Evolutionary conservation across 2,329 filamentous ascomycete species (phyloP).

Genomic region (Mollisia scopiformis): DNA sequence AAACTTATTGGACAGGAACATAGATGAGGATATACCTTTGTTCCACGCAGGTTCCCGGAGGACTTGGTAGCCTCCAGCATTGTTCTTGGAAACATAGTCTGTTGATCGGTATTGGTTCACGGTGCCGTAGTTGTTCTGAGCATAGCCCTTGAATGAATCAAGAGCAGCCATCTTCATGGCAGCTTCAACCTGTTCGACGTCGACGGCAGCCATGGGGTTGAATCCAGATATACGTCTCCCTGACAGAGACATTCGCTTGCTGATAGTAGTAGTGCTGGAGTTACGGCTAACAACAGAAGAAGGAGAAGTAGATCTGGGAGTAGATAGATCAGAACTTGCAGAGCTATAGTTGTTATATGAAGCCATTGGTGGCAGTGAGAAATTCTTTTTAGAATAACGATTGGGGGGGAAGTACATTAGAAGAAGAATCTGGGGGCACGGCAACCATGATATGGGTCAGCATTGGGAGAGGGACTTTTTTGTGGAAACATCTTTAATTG

Average conservation of each 20-base stretch:
- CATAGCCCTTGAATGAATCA: slow-evolving; percentile 63
- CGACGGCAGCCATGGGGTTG: slow-evolving; percentile 41
- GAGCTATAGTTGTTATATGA: slow-evolving; percentile 32
- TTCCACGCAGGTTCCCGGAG: slow-evolving; percentile 66
- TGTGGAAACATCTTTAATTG: slow-evolving; percentile 24
- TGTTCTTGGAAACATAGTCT: slow-evolving; percentile 54
- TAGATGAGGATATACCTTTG: slow-evolving; percentile 53
- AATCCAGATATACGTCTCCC: slow-evolving; percentile 31
- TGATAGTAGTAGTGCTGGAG: slow-evolving; percentile 32
- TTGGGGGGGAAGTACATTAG: background rate
- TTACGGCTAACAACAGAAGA: slow-evolving; percentile 31
- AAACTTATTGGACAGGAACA: background rate
- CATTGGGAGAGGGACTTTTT: slow-evolving; percentile 18
- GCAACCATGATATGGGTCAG: slow-evolving; percentile 25
- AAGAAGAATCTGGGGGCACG: background rate
- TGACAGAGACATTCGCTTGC: slow-evolving; percentile 34
- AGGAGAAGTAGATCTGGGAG: slow-evolving; percentile 34
- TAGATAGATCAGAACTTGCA: slow-evolving; percentile 31
- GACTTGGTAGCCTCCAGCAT: slow-evolving; percentile 63
- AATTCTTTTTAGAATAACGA: background rate
- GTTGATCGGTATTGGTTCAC: slow-evolving; percentile 57
- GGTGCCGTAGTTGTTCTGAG: slow-evolving; percentile 56
- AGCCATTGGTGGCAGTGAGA: slow-evolving; percentile 28
- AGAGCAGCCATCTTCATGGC: slow-evolving; percentile 63
- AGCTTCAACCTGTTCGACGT: slow-evolving; percentile 59